Evolutionary conservation across 1,139 yeast species (phyloP).

Genomic region (Pichia sp.): DNA sequence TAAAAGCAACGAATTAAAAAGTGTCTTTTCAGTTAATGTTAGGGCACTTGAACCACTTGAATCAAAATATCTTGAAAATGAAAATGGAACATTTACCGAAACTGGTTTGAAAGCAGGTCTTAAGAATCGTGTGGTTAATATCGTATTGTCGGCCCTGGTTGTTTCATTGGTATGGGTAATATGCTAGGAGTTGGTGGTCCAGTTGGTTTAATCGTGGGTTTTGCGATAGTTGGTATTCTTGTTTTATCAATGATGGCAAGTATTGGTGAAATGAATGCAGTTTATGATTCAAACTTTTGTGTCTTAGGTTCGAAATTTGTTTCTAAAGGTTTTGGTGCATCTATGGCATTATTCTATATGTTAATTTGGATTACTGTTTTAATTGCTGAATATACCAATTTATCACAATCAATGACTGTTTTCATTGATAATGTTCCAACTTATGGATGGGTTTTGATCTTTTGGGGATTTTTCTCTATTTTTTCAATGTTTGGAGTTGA

Average conservation of each 20-base stretch:
- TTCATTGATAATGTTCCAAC: conserved; percentile 58
- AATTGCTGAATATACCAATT: conserved; percentile 56
- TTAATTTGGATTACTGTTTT: conserved; percentile 58
- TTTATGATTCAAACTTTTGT: conserved; percentile 55
- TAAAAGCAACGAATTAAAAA: too few relatives aligned
- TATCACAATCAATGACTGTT: conserved; percentile 49
- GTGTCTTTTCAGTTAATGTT: too few relatives aligned
- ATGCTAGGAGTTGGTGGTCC: conserved; percentile 26
- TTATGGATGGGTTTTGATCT: conserved; percentile 55
- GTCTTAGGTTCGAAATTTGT: conserved; percentile 51
- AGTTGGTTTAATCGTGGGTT: conserved; percentile 40
- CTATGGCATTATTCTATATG: conserved; percentile 54
- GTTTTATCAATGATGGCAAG: conserved; percentile 58
- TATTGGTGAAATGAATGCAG: conserved; percentile 55
- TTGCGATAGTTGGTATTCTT: conserved; percentile 50
- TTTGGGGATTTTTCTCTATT: conserved; percentile 53
- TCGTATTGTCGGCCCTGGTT: conserved; percentile 30
- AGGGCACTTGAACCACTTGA: background rate
- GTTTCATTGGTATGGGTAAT: conserved; percentile 27
- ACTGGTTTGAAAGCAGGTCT: conserved; percentile 35
- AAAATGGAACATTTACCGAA: conserved; percentile 26
- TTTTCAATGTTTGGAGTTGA: conserved; percentile 55
- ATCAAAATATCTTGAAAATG: conserved; percentile 26
- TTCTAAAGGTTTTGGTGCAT: conserved; percentile 57
- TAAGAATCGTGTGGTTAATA: conserved; percentile 24